Conservation (phyloP, 768 basidiomycete species). For the Trametopsis cervina region DNA sequence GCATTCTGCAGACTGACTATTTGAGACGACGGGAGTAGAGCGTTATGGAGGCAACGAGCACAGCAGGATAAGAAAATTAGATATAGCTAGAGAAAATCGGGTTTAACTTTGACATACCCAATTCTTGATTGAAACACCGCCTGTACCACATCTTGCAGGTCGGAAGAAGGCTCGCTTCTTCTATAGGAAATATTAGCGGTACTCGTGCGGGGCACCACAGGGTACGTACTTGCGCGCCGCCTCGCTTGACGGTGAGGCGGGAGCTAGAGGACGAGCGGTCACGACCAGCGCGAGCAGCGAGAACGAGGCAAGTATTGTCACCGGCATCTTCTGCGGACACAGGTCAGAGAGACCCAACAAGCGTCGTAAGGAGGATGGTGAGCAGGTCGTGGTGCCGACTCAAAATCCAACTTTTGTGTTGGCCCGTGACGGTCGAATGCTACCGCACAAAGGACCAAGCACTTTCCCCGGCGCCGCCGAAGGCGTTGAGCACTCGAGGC, state of each 20-base stretch:
- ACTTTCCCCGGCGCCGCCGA: too few species aligned
- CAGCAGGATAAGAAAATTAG: background rate
- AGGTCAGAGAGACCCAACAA: background rate
- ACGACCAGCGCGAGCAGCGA: constrained; percentile 39
- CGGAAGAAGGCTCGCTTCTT: constrained; percentile 17
- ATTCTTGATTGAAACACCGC: constrained; percentile 29
- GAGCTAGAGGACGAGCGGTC: constrained; percentile 32
- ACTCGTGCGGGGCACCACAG: too few species aligned
- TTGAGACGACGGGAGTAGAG: constrained; percentile 2
- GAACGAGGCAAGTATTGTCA: constrained; percentile 31
- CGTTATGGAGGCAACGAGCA: too few species aligned
- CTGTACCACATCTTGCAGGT: constrained; percentile 28
- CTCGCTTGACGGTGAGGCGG: constrained; percentile 15
- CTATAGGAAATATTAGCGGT: too few species aligned
- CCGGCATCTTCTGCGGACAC: constrained; percentile 24
- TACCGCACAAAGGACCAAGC: too few species aligned
- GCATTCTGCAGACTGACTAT: constrained; percentile 16
- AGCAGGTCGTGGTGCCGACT: background rate
- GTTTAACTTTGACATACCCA: constrained; percentile 29
- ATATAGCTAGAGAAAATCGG: constrained; percentile 1
- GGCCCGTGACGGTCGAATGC: too few species aligned
- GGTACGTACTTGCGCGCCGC: constrained; percentile 24
- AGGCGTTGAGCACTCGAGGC: too few species aligned
- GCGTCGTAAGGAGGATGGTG: background rate
- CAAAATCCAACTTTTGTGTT: background rate